Base-by-base conservation (phyloP, 495 filamentous ascomycete species). In the Xylaria acuta region DNA sequence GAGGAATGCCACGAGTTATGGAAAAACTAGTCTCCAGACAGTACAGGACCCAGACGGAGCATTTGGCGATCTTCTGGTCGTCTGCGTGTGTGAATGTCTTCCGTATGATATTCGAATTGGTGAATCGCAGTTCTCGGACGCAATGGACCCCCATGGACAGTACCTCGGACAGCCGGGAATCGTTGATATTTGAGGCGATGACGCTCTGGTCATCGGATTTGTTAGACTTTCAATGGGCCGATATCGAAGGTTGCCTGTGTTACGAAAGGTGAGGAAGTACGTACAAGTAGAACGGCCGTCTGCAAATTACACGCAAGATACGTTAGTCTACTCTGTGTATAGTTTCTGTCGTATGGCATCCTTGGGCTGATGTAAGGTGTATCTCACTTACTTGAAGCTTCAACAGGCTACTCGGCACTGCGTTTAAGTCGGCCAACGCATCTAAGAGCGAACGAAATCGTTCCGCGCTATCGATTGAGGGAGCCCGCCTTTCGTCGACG, bases 1-100 rank as follows among this genome's bases (percentile, higher is more conserved):
- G 60, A 64, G 60, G n/a, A 41, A 64, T 41, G 25, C 60, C 60
- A 45, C 38, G 38, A 18, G 22, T 22, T 7, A 64, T 38, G 22
- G 60, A 40, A 18, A 64, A 64, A 1, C 36, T 25, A 4, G 60
- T 43, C 38, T 64, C 60, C 14, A 64, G 60, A 43, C 38, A 64
- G 16, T 64, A 64, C 38, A 64, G 38, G n/a, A 64, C 60, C 60
- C 60, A 64, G n/a, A 64, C 60, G n/a, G 60, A 25, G 14, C 60
- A 30, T 30, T 45, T 45, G n/a, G 38, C 60, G 60, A 64, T 38
- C 38, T 25, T 64, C 22, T 64, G 60, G 16, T 64, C 60, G n/a
- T 64, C 60, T 14, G 38, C 60, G 38, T 64, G 20, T 6, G 38
- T 16, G 20, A 64, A 45, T 20, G 22, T 43, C 12, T 27, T 64